These are phyloP conservation scores for Meira nashicola DNA, from an alignment of 1,284 basidiomycete species.

Conservation along the genomic window DNA sequence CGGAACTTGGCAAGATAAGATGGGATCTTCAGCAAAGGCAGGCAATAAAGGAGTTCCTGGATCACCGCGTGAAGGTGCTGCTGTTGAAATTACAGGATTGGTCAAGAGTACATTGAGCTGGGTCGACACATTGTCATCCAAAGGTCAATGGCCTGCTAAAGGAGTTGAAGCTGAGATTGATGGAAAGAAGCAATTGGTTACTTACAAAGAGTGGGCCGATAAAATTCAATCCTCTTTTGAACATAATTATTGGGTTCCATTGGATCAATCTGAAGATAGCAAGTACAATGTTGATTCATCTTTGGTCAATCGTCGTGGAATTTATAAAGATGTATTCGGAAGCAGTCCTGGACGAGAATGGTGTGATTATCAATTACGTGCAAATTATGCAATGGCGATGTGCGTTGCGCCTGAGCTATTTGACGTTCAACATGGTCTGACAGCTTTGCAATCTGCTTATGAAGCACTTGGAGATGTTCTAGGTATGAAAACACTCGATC, in stretches of 20 bases:
- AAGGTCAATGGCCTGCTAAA: constrained; percentile 73
- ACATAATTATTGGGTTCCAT: constrained; percentile 79
- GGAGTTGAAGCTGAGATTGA: constrained; percentile 74
- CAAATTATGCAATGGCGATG: constrained; percentile 90
- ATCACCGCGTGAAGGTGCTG: constrained; percentile 89
- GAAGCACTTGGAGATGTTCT: constrained; percentile 34
- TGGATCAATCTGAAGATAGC: constrained; percentile 69
- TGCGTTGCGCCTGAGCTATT: constrained; percentile 94
- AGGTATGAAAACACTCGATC: constrained; percentile 46
- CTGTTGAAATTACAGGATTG: constrained; percentile 89
- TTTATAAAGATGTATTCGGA: constrained; percentile 94
- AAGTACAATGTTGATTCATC: constrained; percentile 68
- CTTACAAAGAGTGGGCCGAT: constrained; percentile 83
- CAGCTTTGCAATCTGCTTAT: constrained; percentile 53
- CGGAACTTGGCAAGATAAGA: constrained; percentile 51
- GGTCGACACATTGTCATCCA: constrained; percentile 66
- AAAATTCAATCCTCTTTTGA: constrained; percentile 84
- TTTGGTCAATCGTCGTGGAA: constrained; percentile 82
- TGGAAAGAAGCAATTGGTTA: constrained; percentile 68
- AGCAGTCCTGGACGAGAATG: constrained; percentile 61
- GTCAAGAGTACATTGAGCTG: constrained; percentile 87
- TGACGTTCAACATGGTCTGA: constrained; percentile 70
- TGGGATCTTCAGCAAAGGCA: constrained; percentile 58
- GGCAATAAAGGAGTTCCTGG: constrained; percentile 91
- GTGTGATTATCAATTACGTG: constrained; percentile 81